A percentile compares a stretch with the other conserved stretches of the same genome.
Conservation (phyloP, 805 yeast genomes). For the Saturnispora silvae region DNA sequence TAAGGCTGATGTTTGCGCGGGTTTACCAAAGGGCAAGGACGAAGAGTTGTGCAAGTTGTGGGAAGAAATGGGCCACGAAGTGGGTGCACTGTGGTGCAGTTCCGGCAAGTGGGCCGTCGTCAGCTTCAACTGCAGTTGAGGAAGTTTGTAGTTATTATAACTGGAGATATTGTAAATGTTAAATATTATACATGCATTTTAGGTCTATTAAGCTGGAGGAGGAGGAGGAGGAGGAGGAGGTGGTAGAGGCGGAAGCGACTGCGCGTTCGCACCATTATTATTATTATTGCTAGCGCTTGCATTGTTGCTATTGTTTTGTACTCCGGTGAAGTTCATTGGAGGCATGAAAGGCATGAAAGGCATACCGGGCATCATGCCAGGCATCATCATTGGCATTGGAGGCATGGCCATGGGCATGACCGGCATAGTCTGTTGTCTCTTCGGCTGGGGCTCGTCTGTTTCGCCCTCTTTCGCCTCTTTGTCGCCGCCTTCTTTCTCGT, state of each 20-base stretch:
- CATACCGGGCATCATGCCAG: conserved; percentile 24
- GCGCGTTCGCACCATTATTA: too few species aligned
- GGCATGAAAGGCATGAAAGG: too few species aligned
- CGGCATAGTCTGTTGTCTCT: conserved; percentile 10
- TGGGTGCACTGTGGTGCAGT: conserved; percentile 71
- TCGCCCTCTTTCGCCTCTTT: conserved; percentile 10
- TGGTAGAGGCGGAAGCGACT: too few species aligned
- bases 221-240: too few species aligned
- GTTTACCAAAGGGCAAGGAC: conserved; percentile 62
- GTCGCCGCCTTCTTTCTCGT: conserved; percentile 12
- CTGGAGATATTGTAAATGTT: too few species aligned
- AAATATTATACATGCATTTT: too few species aligned
- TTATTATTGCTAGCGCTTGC: neutral
- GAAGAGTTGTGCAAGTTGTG: conserved; percentile 54
- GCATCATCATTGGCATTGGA: conserved; percentile 23
- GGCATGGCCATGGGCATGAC: conserved; percentile 9
- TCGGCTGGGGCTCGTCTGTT: conserved; percentile 9
- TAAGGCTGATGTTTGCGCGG: conserved; percentile 93
- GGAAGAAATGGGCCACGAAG: conserved; percentile 45
- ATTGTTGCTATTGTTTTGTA: conserved; percentile 11
- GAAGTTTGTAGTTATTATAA: too few species aligned
- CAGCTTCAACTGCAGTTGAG: too few species aligned
- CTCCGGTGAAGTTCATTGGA: too few species aligned
- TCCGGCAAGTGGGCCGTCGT: conserved; percentile 94
- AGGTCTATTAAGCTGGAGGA: too few species aligned